A percentile compares a stretch with the other conserved stretches of the same genome.
phyloP scores from a whole-genome alignment of 768 basidiomycete species.

The Tremella mesenterica region DNA sequence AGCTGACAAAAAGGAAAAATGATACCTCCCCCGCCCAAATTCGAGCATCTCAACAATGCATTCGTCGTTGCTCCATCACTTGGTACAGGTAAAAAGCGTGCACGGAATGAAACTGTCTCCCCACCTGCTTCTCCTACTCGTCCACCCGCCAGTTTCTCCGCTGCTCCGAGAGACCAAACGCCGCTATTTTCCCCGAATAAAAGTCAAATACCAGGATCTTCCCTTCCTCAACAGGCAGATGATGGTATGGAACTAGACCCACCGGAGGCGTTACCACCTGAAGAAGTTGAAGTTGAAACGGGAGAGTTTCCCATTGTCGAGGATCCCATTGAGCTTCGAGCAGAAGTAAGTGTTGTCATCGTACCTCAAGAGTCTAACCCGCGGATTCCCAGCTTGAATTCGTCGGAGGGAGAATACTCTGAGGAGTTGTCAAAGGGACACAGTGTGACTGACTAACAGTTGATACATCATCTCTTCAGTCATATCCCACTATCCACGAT shows the following conservation, averaged over 20 bases:
- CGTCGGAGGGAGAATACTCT: no score
- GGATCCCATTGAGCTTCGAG: conserved; percentile 1
- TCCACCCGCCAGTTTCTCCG: not conserved
- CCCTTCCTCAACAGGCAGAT: not conserved
- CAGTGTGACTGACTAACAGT: conserved; percentile 4
- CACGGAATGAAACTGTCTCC: conserved; percentile 14
- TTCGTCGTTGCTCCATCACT: conserved; percentile 17
- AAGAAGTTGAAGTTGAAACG: not conserved
- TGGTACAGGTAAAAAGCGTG: conserved; percentile 16
- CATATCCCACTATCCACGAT: conserved; percentile 13
- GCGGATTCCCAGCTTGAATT: no score
- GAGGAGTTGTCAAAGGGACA: not conserved
- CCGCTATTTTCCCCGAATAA: conserved; percentile 4
- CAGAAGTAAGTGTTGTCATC: conserved; percentile 17
- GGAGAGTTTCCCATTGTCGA: not conserved
- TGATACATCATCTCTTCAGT: conserved; percentile 30
- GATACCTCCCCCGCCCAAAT: conserved; percentile 12
- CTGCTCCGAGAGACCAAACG: no score
- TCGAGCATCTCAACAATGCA: conserved; percentile 25
- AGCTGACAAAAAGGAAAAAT: conserved; percentile 1
- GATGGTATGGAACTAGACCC: not conserved
- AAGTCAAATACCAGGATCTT: not conserved
- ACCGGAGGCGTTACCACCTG: not conserved
- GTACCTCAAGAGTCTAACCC: no score
- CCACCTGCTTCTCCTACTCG: not conserved